Evolutionary conservation across 306 rosid species (phyloP).

Genomic region (Coriaria nepalensis): DNA sequence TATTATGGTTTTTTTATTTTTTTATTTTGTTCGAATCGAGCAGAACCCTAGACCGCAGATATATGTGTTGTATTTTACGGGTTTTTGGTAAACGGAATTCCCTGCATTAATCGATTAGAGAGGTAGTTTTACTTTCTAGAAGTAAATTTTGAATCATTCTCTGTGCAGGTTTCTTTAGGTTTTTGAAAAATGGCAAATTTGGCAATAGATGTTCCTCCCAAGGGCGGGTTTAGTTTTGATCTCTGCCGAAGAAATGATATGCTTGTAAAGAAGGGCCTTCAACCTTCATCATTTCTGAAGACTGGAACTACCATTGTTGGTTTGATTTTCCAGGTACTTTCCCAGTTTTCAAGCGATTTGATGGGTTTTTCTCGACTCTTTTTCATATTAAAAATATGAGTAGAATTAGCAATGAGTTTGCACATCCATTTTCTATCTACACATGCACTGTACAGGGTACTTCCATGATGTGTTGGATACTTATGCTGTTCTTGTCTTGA

Average conservation of each 20-base stretch:
- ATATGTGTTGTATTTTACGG: too few relatives aligned
- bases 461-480: background rate
- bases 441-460: too few relatives aligned
- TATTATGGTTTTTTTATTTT: too few relatives aligned
- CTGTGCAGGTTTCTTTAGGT: slow-evolving; percentile 19
- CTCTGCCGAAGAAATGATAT: slow-evolving; percentile 79
- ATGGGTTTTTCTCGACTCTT: too few relatives aligned
- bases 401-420: too few relatives aligned
- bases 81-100: slow-evolving; percentile 1
- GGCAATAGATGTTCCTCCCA: slow-evolving; percentile 52
- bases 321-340: slow-evolving; percentile 53
- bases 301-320: slow-evolving; percentile 93
- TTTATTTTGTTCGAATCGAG: too few relatives aligned
- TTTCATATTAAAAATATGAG: too few relatives aligned
- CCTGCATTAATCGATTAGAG: background rate
- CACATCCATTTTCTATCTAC: too few relatives aligned
- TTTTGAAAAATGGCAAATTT: slow-evolving; percentile 36
- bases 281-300: slow-evolving; percentile 48
- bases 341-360: background rate
- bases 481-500: background rate
- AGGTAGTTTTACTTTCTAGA: background rate
- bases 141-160: background rate
- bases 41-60: too few relatives aligned
- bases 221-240: slow-evolving; percentile 82
- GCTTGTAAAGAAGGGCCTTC: slow-evolving; percentile 62